Conservation (phyloP, 2,329 filamentous ascomycete genomes). For the Hawksworthiomyces lignivorus region DNA sequence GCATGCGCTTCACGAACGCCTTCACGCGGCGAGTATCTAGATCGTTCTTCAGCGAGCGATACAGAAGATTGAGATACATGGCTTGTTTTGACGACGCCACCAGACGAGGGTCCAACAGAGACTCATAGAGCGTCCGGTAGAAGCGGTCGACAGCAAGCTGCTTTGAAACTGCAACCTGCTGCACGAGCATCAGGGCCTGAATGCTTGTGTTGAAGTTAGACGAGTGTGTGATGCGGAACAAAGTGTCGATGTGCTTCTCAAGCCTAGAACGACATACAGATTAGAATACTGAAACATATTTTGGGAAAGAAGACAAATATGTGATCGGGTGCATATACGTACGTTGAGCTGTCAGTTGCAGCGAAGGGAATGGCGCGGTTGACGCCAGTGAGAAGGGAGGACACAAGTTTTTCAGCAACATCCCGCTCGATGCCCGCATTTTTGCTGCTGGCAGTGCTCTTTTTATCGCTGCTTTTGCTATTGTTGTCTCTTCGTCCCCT, state of each 20-base stretch:
- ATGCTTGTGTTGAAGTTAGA: conserved; percentile 99
- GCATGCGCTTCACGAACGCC: conserved; percentile 87
- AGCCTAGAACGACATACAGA: too few species aligned
- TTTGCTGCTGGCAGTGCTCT: conserved; percentile 15
- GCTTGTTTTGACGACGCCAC: conserved; percentile 89
- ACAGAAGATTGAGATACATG: conserved; percentile 87
- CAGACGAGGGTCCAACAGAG: conserved; percentile 80
- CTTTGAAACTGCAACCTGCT: conserved; percentile 77
- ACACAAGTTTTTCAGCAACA: conserved; percentile 82
- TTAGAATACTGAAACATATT: too few species aligned
- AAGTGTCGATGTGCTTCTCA: conserved; percentile 82
- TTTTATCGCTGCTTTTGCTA: background rate
- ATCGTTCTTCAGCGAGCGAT: conserved; percentile 81
- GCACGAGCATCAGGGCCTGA: conserved; percentile 88
- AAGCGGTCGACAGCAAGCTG: conserved; percentile 82
- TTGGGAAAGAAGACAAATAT: too few species aligned
- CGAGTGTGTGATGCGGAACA: conserved; percentile 94
- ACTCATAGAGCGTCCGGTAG: conserved; percentile 93
- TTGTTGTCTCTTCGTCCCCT: too few species aligned
- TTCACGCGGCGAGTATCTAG: conserved; percentile 87
- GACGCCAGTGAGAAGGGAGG: conserved; percentile 84
- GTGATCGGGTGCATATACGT: conserved; percentile 29
- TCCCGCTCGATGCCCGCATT: conserved; percentile 49
- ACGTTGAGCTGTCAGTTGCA: conserved; percentile 68
- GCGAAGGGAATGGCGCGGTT: conserved; percentile 95